These are phyloP conservation scores for Jatropha multifida DNA, from an alignment of 441 rosid genomes.

Conservation along the genomic window DNA sequence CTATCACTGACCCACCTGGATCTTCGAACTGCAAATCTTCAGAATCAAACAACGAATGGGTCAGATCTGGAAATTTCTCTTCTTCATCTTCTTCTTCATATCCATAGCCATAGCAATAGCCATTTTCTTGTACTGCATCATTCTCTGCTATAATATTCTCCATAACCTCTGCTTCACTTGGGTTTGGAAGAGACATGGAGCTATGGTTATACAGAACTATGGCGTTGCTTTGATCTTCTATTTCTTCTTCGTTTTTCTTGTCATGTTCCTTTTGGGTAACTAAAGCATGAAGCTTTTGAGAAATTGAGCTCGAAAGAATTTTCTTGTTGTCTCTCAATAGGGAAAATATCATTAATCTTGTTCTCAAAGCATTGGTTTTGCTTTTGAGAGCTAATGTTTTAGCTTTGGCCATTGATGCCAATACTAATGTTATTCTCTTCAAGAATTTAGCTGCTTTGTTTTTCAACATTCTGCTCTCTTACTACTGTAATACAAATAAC, in stretches of 20 bases:
- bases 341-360: slow-evolving; percentile 65
- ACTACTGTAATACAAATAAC: too few species aligned
- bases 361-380: slow-evolving; percentile 55
- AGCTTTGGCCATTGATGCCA: slow-evolving; percentile 45
- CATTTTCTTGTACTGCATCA: background rate
- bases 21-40: slow-evolving; percentile 35
- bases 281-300: slow-evolving; percentile 56
- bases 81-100: slow-evolving; percentile 12
- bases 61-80: slow-evolving; percentile 54
- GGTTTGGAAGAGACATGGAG: slow-evolving; percentile 32
- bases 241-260: slow-evolving; percentile 13
- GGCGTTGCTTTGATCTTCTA: slow-evolving; percentile 28
- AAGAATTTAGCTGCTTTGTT: slow-evolving; percentile 46
- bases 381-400: slow-evolving; percentile 57
- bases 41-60: slow-evolving; percentile 42
- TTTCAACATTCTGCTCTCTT: slow-evolving; percentile 42
- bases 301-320: slow-evolving; percentile 46
- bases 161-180: slow-evolving; percentile 11
- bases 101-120: background rate
- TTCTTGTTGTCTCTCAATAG: slow-evolving; percentile 54
- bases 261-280: slow-evolving; percentile 20
- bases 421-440: slow-evolving; percentile 44
- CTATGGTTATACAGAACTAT: slow-evolving; percentile 26
- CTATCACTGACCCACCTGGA: slow-evolving; percentile 67
- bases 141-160: slow-evolving; percentile 8